Evolutionary conservation across 495 filamentous ascomycete genomes (phyloP).

Genomic region (Daldinia grandis): DNA sequence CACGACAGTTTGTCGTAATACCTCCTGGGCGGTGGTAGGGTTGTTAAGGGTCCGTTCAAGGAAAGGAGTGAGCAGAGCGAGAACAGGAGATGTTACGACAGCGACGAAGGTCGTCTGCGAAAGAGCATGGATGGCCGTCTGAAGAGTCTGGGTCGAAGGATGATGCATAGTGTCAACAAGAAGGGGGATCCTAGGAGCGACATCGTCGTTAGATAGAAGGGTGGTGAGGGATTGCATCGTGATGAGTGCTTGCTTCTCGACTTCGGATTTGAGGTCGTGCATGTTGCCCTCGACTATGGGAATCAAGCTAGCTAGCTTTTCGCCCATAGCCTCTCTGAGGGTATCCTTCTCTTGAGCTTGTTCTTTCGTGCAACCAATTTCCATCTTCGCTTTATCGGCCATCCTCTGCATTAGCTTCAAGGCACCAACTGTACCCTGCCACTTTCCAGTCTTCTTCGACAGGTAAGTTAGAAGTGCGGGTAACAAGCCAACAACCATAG

Average conservation of each 20-base stretch:
- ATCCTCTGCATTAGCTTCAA: conserved; percentile 84
- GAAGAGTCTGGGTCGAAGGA: conserved; percentile 84
- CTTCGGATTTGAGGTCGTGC: conserved; percentile 94
- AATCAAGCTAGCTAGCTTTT: conserved; percentile 87
- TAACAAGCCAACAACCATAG: conserved; percentile 79
- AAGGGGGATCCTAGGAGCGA: conserved; percentile 89
- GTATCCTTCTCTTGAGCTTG: conserved; percentile 86
- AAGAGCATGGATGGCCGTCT: conserved; percentile 95
- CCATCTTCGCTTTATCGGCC: conserved; percentile 91
- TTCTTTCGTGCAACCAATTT: conserved; percentile 76
- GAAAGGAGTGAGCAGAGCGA: conserved; percentile 95
- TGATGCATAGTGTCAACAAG: conserved; percentile 96
- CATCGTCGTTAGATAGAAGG: conserved; percentile 95
- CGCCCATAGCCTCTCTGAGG: conserved; percentile 89
- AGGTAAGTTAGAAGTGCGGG: conserved; percentile 78
- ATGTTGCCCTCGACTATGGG: conserved; percentile 92
- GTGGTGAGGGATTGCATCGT: conserved; percentile 91
- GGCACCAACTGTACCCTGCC: conserved; percentile 93
- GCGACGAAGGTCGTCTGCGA: conserved; percentile 99
- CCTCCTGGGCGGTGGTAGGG: conserved; percentile 90
- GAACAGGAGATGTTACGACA: conserved; percentile 94
- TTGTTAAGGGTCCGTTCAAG: conserved; percentile 92
- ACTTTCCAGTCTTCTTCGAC: conserved; percentile 83
- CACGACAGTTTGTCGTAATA: conserved; percentile 91
- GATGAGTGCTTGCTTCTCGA: conserved; percentile 84